phyloP scores from a whole-genome alignment of 2,329 filamentous ascomycete species.

The Myriosclerotinia curreyana region DNA sequence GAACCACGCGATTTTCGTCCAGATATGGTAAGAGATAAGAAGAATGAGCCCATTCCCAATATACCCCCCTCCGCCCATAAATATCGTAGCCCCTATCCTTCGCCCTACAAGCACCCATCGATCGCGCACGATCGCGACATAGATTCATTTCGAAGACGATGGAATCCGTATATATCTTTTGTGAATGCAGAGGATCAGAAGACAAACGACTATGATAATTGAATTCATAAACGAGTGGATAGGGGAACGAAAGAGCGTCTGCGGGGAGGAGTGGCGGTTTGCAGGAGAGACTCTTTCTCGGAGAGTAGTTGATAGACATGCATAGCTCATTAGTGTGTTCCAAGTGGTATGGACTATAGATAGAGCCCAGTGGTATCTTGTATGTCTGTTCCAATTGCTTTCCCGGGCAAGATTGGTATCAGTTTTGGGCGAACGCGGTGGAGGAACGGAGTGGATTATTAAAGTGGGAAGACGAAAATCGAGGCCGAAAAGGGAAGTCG shows the following conservation, averaged over 20 bases:
- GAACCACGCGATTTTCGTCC: not conserved
- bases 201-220: not conserved
- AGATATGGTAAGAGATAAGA: not conserved
- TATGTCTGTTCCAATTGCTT: not conserved
- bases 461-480: no score
- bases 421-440: no score
- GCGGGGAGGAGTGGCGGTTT: rapidly evolving
- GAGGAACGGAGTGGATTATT: not conserved
- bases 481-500: rapidly evolving
- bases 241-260: no score
- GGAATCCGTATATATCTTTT: not conserved
- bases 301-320: no score
- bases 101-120: not conserved
- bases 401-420: not conserved
- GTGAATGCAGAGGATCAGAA: not conserved
- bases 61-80: not conserved
- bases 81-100: not conserved
- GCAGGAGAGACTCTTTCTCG: not conserved
- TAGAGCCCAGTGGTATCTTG: not conserved
- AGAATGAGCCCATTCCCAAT: not conserved
- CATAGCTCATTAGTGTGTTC: not conserved
- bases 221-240: not conserved
- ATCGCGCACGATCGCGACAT: not conserved
- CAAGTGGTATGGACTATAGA: not conserved
- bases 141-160: no score